These are phyloP conservation scores for Geoglossum glabrum DNA, from an alignment of 495 filamentous ascomycete genomes.

Conservation along the genomic window DNA sequence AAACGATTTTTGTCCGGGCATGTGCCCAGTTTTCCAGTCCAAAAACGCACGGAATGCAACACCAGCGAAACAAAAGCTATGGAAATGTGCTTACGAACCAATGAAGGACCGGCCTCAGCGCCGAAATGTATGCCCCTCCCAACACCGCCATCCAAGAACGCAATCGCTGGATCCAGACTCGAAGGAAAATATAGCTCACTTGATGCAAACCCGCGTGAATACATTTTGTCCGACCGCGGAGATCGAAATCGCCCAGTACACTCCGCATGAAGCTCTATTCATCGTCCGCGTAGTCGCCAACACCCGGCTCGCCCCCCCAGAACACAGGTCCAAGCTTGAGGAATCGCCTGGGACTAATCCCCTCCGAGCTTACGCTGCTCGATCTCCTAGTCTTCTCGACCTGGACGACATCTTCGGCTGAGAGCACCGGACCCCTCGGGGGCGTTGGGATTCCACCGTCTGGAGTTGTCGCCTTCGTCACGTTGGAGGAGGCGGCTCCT, in stretches of 20 bases:
- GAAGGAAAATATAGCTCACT: background rate
- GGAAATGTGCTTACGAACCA: background rate
- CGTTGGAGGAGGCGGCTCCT: background rate
- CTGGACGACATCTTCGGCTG: background rate
- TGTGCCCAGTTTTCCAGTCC: background rate
- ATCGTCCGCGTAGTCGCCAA: slow-evolving; percentile 3
- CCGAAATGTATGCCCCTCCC: background rate
- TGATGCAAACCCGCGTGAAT: background rate
- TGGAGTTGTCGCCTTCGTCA: background rate
- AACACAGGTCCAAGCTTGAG: slow-evolving; percentile 3
- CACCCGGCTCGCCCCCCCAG: background rate
- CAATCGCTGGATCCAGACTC: background rate
- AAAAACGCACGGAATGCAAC: background rate
- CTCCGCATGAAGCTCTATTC: background rate
- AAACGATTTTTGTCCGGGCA: background rate
- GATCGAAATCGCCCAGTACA: background rate
- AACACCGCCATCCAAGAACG: background rate
- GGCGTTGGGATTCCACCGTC: background rate
- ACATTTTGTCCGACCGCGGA: background rate
- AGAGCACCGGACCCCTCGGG: background rate
- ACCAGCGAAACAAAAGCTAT: background rate
- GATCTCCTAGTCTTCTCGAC: background rate
- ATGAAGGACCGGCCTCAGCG: background rate
- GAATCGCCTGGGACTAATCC: background rate
- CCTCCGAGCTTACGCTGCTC: slow-evolving; percentile 2